phyloP scores from a whole-genome alignment of 2,329 filamentous ascomycete species.

The Colletotrichum brevisporum region DNA sequence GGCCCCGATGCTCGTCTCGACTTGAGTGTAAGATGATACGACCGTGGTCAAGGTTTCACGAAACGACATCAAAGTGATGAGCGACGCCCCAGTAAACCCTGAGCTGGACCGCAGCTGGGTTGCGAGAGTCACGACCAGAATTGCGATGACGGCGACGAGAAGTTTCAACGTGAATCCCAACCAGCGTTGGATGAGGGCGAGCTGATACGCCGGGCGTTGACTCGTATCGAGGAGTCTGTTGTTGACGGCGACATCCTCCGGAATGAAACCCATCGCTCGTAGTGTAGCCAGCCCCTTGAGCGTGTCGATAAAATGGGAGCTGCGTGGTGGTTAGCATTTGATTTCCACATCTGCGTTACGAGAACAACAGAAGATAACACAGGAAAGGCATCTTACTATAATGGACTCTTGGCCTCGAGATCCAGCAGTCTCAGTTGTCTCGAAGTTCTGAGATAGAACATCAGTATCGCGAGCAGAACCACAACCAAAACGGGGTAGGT shows the following conservation, averaged over 20 bases:
- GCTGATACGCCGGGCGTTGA: slow-evolving; percentile 70
- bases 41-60: slow-evolving; percentile 48
- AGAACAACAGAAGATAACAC: background rate
- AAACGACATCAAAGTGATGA: slow-evolving; percentile 55
- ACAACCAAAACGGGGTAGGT: slow-evolving; percentile 64
- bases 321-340: slow-evolving; percentile 33
- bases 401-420: slow-evolving; percentile 71
- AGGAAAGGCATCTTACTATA: slow-evolving; percentile 59
- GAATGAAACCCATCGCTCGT: slow-evolving; percentile 70
- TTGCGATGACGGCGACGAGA: slow-evolving; percentile 53
- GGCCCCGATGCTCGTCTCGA: slow-evolving; percentile 48
- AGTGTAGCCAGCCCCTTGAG: slow-evolving; percentile 69
- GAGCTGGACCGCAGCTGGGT: slow-evolving; percentile 56
- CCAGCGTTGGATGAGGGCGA: slow-evolving; percentile 67
- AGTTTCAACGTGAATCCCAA: background rate
- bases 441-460: slow-evolving; percentile 72
- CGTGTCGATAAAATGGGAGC: slow-evolving; percentile 68
- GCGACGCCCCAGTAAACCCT: slow-evolving; percentile 55
- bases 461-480: slow-evolving; percentile 66
- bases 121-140: slow-evolving; percentile 62
- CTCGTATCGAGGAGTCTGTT: slow-evolving; percentile 65
- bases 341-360: background rate
- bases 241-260: slow-evolving; percentile 58
- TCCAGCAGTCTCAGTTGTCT: slow-evolving; percentile 73
- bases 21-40: slow-evolving; percentile 50